Evolutionary conservation across 1,284 basidiomycete genomes (phyloP).

Genomic region (Abortiporus biennis): DNA sequence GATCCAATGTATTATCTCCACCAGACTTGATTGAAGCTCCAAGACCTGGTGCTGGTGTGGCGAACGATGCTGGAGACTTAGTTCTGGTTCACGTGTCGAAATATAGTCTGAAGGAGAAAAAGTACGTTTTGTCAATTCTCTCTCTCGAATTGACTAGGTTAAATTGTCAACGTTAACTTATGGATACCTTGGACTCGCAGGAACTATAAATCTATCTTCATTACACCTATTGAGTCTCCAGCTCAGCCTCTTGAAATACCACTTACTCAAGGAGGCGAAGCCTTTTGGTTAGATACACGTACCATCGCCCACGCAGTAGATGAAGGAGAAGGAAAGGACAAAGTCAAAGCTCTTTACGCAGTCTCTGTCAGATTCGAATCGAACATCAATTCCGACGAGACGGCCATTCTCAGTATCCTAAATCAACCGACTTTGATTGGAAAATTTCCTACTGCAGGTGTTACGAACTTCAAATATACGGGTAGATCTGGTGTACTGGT

Average conservation of each 20-base stretch:
- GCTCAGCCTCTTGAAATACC: slow-evolving; percentile 44
- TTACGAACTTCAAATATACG: slow-evolving; percentile 66
- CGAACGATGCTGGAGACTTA: slow-evolving; percentile 63
- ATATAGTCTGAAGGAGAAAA: slow-evolving; percentile 62
- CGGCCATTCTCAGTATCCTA: slow-evolving; percentile 23
- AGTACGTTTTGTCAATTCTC: slow-evolving; percentile 39
- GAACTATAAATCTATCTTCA: slow-evolving; percentile 62
- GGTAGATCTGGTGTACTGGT: slow-evolving; percentile 45
- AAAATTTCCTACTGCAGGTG: slow-evolving; percentile 61
- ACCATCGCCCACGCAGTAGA: slow-evolving; percentile 65
- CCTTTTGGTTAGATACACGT: slow-evolving; percentile 68
- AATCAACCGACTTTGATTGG: slow-evolving; percentile 27
- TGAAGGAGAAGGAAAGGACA: slow-evolving; percentile 36
- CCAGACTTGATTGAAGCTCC: slow-evolving; percentile 68
- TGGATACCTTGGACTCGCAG: slow-evolving; percentile 28
- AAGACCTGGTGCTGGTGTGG: slow-evolving; percentile 59
- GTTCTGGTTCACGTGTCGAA: slow-evolving; percentile 63
- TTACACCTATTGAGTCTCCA: slow-evolving; percentile 48
- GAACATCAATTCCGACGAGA: slow-evolving; percentile 16
- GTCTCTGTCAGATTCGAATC: slow-evolving; percentile 43
- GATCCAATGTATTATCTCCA: slow-evolving; percentile 56
- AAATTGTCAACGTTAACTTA: neutral
- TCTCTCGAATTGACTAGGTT: neutral
- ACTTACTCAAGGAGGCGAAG: slow-evolving; percentile 60
- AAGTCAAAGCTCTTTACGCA: slow-evolving; percentile 50